Conservation (phyloP, 768 basidiomycete genomes). For the Tylopilus intermedius region DNA sequence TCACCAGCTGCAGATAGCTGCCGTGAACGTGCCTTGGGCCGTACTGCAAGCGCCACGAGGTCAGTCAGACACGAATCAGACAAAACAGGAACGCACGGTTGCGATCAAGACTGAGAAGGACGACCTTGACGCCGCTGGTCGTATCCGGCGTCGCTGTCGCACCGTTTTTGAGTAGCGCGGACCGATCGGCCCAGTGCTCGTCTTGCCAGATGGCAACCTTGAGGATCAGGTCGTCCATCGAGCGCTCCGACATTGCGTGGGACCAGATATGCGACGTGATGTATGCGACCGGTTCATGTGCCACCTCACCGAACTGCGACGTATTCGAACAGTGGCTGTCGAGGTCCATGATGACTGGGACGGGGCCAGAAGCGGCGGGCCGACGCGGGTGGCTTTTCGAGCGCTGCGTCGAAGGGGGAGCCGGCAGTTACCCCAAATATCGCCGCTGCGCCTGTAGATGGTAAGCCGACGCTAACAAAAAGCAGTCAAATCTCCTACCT, state of each 20-base stretch:
- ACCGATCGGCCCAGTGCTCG: slow-evolving; percentile 87
- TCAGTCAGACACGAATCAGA: neutral
- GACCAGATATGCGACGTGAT: slow-evolving; percentile 72
- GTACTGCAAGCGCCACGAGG: slow-evolving; percentile 46
- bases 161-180: slow-evolving; percentile 52
- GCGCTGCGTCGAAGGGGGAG: slow-evolving; percentile 26
- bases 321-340: slow-evolving; percentile 77
- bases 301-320: slow-evolving; percentile 66
- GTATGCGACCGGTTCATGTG: slow-evolving; percentile 67
- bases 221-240: slow-evolving; percentile 93
- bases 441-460: slow-evolving; percentile 60
- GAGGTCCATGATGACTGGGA: slow-evolving; percentile 95
- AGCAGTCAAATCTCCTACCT: slow-evolving; percentile 42
- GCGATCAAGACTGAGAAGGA: slow-evolving; percentile 86
- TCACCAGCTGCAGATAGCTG: slow-evolving; percentile 83
- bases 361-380: slow-evolving; percentile 34
- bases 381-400: slow-evolving; percentile 26
- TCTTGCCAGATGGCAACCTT: slow-evolving; percentile 91
- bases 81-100: slow-evolving; percentile 57
- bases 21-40: slow-evolving; percentile 83
- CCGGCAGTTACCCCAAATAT: slow-evolving; percentile 48
- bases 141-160: slow-evolving; percentile 33
- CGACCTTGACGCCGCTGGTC: slow-evolving; percentile 66
- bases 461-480: slow-evolving; percentile 6
- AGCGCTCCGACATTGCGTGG: slow-evolving; percentile 67